A percentile compares a stretch with the other conserved stretches of the same genome.
phyloP scores from a whole-genome alignment of 192 early-diverging fungal species.

The Podila horticola region DNA sequence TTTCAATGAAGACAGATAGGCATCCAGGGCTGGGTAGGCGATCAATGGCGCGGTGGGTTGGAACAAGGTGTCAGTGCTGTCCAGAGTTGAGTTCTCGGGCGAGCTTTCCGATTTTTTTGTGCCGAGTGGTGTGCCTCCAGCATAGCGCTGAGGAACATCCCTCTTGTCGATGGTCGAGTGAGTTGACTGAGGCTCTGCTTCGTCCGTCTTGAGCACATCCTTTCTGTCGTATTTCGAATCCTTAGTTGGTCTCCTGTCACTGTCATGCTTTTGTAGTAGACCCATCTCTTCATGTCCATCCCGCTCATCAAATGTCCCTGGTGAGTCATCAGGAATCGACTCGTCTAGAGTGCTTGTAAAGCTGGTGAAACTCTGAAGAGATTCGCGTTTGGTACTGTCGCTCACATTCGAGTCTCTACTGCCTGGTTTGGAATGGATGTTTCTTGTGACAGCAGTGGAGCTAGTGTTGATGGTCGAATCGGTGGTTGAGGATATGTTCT shows the following conservation, averaged over 20 bases:
- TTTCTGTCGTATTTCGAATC: neutral
- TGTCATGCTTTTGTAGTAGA: constrained; percentile 3
- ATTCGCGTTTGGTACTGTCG: constrained; percentile 10
- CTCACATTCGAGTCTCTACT: neutral
- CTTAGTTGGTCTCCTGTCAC: neutral
- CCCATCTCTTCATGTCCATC: constrained; percentile 13
- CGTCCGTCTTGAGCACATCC: neutral
- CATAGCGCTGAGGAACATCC: constrained; percentile 7
- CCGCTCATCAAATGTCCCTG: constrained; percentile 20
- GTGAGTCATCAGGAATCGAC: constrained; percentile 15
- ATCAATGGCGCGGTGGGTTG: constrained; percentile 36
- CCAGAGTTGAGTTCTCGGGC: constrained; percentile 18
- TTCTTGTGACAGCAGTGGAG: neutral
- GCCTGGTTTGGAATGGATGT: constrained; percentile 4
- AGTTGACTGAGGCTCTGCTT: neutral
- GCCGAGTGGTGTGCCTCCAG: constrained; percentile 33
- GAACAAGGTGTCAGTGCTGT: constrained; percentile 34
- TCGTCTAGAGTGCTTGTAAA: constrained; percentile 12
- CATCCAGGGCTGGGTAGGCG: constrained; percentile 40
- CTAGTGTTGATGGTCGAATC: neutral
- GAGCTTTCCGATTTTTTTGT: constrained; percentile 19
- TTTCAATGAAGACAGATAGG: constrained; percentile 37
- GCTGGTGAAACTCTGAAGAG: constrained; percentile 20
- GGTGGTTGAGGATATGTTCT: neutral
- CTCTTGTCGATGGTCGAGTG: neutral